phyloP scores from a whole-genome alignment of 2,329 filamentous ascomycete genomes.

The Elsinoe arachidis region DNA sequence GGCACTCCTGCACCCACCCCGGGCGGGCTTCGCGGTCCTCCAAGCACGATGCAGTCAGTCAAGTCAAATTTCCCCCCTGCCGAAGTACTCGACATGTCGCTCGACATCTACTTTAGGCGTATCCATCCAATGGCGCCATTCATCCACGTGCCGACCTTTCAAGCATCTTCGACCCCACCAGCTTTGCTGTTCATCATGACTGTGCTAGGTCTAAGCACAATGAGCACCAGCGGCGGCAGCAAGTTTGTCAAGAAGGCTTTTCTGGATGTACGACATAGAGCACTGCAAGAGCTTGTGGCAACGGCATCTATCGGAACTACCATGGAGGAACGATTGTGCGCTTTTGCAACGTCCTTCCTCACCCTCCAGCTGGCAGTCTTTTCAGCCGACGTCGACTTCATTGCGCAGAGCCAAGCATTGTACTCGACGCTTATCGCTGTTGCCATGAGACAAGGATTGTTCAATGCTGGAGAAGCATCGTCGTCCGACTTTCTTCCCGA shows the following conservation, averaged over 20 bases:
- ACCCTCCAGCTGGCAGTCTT: slow-evolving; percentile 43
- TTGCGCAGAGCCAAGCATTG: slow-evolving; percentile 43
- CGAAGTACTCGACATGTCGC: slow-evolving; percentile 45
- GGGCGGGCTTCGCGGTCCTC: slow-evolving; percentile 20
- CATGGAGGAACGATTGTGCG: slow-evolving; percentile 36
- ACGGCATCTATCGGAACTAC: slow-evolving; percentile 33
- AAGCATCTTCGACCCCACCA: slow-evolving; percentile 39
- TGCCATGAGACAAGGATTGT: slow-evolving; percentile 41
- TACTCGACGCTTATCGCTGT: slow-evolving; percentile 43
- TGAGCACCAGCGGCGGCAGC: slow-evolving; percentile 44
- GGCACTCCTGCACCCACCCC: slow-evolving; percentile 22
- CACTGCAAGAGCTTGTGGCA: slow-evolving; percentile 35
- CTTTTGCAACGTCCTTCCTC: slow-evolving; percentile 40
- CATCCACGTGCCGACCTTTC: slow-evolving; percentile 46
- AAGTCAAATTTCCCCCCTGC: slow-evolving; percentile 36
- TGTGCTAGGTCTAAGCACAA: slow-evolving; percentile 43
- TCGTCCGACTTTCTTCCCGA: slow-evolving; percentile 33
- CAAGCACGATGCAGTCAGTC: neutral
- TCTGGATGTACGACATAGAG: slow-evolving; percentile 26
- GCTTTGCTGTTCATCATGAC: slow-evolving; percentile 45
- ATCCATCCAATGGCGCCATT: slow-evolving; percentile 47
- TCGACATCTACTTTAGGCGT: slow-evolving; percentile 47
- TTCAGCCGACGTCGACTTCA: slow-evolving; percentile 35
- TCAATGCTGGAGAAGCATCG: slow-evolving; percentile 40
- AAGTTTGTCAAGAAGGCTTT: slow-evolving; percentile 43